A percentile compares a stretch with the other conserved stretches of the same genome.
phyloP scores from a whole-genome alignment of 1,284 basidiomycete species.

The Grifola frondosa region DNA sequence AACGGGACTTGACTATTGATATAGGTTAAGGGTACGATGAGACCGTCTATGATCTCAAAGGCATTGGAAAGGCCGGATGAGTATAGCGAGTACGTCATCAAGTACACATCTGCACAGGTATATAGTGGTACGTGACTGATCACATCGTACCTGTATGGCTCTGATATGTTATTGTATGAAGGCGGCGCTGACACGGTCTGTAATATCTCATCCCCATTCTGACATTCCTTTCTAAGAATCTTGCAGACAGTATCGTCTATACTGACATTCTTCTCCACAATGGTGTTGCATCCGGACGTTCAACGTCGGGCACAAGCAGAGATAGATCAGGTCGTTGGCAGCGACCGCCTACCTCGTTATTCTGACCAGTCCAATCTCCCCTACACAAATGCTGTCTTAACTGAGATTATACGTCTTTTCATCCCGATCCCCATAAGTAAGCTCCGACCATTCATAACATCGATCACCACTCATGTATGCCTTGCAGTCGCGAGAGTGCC shows the following conservation, averaged over 20 bases:
- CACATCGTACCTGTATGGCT: conserved; percentile 21
- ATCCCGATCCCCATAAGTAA: background rate
- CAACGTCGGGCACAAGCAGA: conserved; percentile 35
- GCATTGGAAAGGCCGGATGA: conserved; percentile 55
- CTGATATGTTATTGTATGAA: conserved; percentile 27
- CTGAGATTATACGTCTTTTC: background rate
- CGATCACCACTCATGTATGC: conserved; percentile 8
- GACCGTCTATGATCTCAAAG: conserved; percentile 25
- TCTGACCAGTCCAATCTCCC: conserved; percentile 3
- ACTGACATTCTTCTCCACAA: background rate
- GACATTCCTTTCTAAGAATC: background rate
- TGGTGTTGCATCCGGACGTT: conserved; percentile 28
- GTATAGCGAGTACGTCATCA: conserved; percentile 8
- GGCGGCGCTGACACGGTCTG: conserved; percentile 13
- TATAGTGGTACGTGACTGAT: conserved; percentile 7
- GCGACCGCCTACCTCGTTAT: conserved; percentile 28
- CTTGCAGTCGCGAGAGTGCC: conserved; percentile 8
- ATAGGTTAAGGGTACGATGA: conserved; percentile 19
- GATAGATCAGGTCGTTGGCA: conserved; percentile 36
- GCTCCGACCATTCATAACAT: conserved; percentile 7
- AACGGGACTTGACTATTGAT: too few relatives aligned
- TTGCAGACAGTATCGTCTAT: background rate
- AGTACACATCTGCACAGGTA: conserved; percentile 12
- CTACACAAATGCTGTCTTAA: background rate
- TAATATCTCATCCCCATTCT: too few relatives aligned